Percentiles rank a stretch among this genome's conserved stretches.
These are phyloP conservation scores for Phaeotremella skinneri DNA, from an alignment of 768 basidiomycete species.

Conservation along the genomic window DNA sequence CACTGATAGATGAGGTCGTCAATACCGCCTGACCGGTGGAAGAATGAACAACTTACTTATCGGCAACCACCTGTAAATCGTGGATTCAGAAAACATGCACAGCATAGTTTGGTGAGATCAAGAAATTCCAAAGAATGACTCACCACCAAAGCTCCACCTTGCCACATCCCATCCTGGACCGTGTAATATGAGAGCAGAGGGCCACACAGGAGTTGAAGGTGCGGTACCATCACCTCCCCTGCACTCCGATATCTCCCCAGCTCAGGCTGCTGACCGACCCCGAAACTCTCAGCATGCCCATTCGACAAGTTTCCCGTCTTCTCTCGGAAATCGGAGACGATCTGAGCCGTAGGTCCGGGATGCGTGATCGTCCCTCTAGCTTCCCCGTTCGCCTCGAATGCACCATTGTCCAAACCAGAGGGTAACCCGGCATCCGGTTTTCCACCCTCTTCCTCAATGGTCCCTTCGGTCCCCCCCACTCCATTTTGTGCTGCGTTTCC, in stretches of 20 bases:
- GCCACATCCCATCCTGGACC: constrained; percentile 75
- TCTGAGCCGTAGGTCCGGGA: constrained; percentile 39
- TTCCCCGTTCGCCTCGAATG: constrained; percentile 35
- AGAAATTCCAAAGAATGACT: constrained; percentile 56
- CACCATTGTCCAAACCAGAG: constrained; percentile 38
- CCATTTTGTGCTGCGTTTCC: constrained; percentile 5
- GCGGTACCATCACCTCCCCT: constrained; percentile 65
- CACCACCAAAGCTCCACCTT: constrained; percentile 82
- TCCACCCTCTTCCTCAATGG: constrained; percentile 39
- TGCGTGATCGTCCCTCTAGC: constrained; percentile 34
- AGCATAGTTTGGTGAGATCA: constrained; percentile 76
- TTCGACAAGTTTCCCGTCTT: constrained; percentile 11
- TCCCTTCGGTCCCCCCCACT: constrained; percentile 30
- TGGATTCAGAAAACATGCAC: constrained; percentile 58
- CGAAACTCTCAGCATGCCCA: not conserved
- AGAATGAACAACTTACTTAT: constrained; percentile 16
- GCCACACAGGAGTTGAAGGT: constrained; percentile 78
- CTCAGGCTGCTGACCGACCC: not conserved
- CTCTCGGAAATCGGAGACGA: constrained; percentile 20
- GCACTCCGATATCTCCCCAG: constrained; percentile 19
- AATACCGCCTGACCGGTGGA: constrained; percentile 1
- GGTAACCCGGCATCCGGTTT: constrained; percentile 41
- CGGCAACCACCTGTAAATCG: constrained; percentile 25
- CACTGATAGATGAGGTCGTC: constrained; percentile 10
- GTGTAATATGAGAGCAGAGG: constrained; percentile 89